Percentiles rank a stretch among this genome's conserved stretches.
phyloP scores from a whole-genome alignment of 345 rosid species.

The Sisymbrium altissimum region DNA sequence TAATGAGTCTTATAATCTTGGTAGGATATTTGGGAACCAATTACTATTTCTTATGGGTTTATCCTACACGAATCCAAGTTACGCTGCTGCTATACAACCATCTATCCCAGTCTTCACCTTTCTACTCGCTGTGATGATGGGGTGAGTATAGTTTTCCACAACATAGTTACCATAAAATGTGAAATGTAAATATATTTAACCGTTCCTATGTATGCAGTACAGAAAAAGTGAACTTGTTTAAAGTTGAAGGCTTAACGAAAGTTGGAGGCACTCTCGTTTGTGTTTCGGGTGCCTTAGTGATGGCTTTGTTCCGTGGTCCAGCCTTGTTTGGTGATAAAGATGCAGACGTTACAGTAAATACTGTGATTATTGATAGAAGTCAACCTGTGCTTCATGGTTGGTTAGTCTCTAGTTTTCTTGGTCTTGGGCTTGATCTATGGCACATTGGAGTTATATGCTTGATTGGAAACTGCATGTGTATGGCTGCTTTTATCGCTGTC shows the following conservation, averaged over 20 bases:
- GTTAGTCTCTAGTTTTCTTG: constrained; percentile 59
- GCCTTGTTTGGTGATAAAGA: constrained; percentile 61
- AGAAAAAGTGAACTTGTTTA: constrained; percentile 76
- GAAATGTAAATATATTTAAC: background rate
- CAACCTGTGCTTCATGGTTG: constrained; percentile 71
- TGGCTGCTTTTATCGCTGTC: constrained; percentile 88
- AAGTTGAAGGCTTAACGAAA: constrained; percentile 83
- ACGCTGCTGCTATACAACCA: constrained; percentile 96
- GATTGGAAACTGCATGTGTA: constrained; percentile 91
- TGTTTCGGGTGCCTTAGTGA: constrained; percentile 77
- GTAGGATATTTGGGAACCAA: constrained; percentile 96
- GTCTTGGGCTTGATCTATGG: constrained; percentile 68
- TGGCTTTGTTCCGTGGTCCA: constrained; percentile 90
- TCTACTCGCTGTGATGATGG: constrained; percentile 79
- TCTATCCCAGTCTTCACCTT: constrained; percentile 94
- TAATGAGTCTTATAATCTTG: constrained; percentile 23
- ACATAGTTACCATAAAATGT: background rate
- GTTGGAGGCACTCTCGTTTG: constrained; percentile 75
- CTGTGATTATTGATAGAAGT: constrained; percentile 51
- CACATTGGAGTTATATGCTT: constrained; percentile 89
- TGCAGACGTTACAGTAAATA: constrained; percentile 35
- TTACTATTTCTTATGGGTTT: constrained; percentile 90
- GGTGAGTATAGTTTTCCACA: constrained; percentile 46
- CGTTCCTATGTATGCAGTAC: constrained; percentile 57
- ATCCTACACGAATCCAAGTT: constrained; percentile 90